Conservation (phyloP, 75 land plant species). For the Selaginella moellendorffii region DNA sequence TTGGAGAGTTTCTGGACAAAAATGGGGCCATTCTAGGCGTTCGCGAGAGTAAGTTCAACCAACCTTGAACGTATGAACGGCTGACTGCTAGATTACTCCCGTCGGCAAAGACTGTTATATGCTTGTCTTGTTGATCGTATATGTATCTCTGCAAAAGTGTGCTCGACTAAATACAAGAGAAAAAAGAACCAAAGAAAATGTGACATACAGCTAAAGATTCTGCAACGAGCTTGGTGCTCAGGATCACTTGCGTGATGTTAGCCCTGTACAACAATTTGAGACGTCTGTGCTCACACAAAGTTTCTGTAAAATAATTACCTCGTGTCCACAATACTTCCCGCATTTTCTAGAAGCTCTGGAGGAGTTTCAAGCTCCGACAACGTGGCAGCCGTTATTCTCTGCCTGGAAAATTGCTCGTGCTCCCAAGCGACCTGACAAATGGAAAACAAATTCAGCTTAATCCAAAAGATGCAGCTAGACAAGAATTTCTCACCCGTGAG, state of each 20-base stretch:
- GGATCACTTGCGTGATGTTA: constrained; percentile 7
- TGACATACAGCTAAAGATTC: constrained; percentile 89
- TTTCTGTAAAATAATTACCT: constrained; percentile 26
- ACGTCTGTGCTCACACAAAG: neutral
- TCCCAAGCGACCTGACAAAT: constrained; percentile 93
- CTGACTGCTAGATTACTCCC: constrained; percentile 66
- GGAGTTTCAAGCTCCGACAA: constrained; percentile 69
- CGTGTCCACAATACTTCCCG: constrained; percentile 64
- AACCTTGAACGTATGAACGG: constrained; percentile 47
- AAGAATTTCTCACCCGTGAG: constrained; percentile 48
- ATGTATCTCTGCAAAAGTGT: constrained; percentile 74
- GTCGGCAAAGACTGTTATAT: constrained; percentile 67
- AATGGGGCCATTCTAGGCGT: constrained; percentile 94
- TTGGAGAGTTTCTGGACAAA: constrained; percentile 60
- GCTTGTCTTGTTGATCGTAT: constrained; percentile 57
- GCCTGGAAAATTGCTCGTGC: constrained; percentile 95
- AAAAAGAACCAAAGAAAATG: too few species aligned
- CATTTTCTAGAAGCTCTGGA: constrained; percentile 52
- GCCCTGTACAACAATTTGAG: neutral
- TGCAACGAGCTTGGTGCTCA: constrained; percentile 72
- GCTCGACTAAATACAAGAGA: too few species aligned
- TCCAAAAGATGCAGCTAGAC: neutral
- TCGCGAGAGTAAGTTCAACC: constrained; percentile 70
- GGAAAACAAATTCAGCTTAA: neutral
- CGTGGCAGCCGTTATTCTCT: constrained; percentile 86